These are phyloP conservation scores for Dendrothele bispora DNA, from an alignment of 768 basidiomycete genomes.

Conservation along the genomic window DNA sequence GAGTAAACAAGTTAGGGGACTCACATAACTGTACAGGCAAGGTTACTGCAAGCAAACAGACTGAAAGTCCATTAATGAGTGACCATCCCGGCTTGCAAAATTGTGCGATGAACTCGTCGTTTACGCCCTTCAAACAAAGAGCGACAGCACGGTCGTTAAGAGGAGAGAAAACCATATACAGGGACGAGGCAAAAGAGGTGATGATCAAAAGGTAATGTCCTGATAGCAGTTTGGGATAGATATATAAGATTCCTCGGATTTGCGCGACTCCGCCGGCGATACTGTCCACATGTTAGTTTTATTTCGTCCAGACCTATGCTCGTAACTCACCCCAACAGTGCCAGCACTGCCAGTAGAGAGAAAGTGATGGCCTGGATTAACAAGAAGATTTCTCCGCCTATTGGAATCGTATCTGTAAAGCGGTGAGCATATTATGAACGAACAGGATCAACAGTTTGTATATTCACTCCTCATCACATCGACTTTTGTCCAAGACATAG, in stretches of 20 bases:
- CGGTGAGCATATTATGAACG: no score
- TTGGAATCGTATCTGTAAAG: no score
- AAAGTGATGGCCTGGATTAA: slow-evolving; percentile 16
- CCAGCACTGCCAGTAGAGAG: slow-evolving; percentile 17
- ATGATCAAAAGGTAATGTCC: slow-evolving; percentile 12
- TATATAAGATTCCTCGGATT: slow-evolving; percentile 12
- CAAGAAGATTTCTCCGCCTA: slow-evolving; percentile 11
- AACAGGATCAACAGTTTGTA: no score
- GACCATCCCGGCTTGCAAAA: slow-evolving; percentile 16
- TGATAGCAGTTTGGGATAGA: slow-evolving; percentile 18
- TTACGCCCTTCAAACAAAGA: slow-evolving; percentile 13
- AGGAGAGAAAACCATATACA: slow-evolving; percentile 11
- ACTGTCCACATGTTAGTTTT: slow-evolving; percentile 7
- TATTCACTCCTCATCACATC: no score
- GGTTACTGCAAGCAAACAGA: slow-evolving; percentile 11
- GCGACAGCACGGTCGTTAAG: slow-evolving; percentile 6
- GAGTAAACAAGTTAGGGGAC: neutral
- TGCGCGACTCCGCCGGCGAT: slow-evolving; percentile 9
- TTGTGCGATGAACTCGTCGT: slow-evolving; percentile 12
- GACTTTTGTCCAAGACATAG: slow-evolving; percentile 21
- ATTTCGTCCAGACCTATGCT: neutral
- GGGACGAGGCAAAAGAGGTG: slow-evolving; percentile 11
- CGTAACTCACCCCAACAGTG: slow-evolving; percentile 15
- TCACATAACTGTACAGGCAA: slow-evolving; percentile 14
- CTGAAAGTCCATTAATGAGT: slow-evolving; percentile 14